These are phyloP conservation scores for Dalechampia spathulata DNA, from an alignment of 441 rosid species.

Conservation along the genomic window DNA sequence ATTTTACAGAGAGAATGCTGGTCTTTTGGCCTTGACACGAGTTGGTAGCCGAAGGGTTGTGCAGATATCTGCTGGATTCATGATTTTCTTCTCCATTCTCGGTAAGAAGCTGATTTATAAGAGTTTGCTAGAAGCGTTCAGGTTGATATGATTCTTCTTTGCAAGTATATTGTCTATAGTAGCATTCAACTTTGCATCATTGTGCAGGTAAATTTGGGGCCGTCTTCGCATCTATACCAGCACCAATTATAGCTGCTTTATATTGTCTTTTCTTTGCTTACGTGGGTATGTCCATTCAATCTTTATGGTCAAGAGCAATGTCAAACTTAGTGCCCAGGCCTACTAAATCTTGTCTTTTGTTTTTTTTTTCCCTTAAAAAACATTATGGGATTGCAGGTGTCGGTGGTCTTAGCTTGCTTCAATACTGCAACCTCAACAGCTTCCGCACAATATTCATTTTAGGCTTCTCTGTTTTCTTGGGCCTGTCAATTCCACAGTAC, in stretches of 20 bases:
- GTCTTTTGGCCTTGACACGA: conserved; percentile 83
- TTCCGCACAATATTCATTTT: conserved; percentile 72
- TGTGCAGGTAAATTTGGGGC: conserved; percentile 94
- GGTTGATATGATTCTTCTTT: conserved; percentile 1
- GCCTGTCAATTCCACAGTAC: conserved; percentile 87
- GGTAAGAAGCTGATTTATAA: conserved; percentile 33
- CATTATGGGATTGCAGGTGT: conserved; percentile 33
- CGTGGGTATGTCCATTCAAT: conserved; percentile 55
- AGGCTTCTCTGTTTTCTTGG: conserved; percentile 89
- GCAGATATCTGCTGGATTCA: conserved; percentile 95
- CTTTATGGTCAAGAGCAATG: too few species aligned
- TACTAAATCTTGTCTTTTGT: conserved; percentile 3
- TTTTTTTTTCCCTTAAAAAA: too few species aligned
- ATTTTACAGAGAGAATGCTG: conserved; percentile 78
- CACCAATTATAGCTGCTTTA: conserved; percentile 75
- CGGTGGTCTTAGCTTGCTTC: conserved; percentile 91
- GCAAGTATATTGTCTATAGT: conserved; percentile 7
- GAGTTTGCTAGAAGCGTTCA: conserved; percentile 6
- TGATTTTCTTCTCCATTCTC: conserved; percentile 94
- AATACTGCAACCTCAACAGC: conserved; percentile 90
- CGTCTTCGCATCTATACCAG: conserved; percentile 90
- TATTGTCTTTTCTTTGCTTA: conserved; percentile 94
- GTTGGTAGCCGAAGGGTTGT: conserved; percentile 97
- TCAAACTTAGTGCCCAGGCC: conserved; percentile 4
- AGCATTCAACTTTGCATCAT: conserved; percentile 1